phyloP scores from a whole-genome alignment of 2,329 filamentous ascomycete genomes.

The Cryphonectria nitschkei region DNA sequence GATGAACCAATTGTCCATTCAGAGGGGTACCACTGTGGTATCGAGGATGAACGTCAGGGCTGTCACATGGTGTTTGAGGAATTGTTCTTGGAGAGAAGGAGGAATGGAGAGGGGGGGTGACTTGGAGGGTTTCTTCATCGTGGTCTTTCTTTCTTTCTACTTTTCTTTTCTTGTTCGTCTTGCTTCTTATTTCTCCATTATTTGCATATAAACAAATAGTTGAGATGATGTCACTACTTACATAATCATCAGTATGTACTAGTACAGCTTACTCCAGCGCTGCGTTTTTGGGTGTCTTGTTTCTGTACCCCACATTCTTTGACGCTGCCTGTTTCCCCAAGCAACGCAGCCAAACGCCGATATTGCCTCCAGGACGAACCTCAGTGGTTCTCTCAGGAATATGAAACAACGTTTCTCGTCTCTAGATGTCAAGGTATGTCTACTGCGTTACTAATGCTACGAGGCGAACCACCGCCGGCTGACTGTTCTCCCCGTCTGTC shows the following conservation, averaged over 20 bases:
- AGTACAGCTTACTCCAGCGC: too few species aligned
- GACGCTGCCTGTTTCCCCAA: neutral
- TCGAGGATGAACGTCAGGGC: neutral
- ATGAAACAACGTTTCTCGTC: constrained; percentile 85
- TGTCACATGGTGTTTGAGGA: neutral
- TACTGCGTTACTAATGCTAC: neutral
- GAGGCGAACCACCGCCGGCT: neutral
- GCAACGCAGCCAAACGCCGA: neutral
- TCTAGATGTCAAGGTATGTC: constrained; percentile 70
- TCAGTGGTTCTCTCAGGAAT: constrained; percentile 32
- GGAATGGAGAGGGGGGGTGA: too few species aligned
- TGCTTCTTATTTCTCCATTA: neutral
- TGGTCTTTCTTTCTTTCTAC: neutral
- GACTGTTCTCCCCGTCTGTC: neutral
- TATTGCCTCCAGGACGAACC: neutral
- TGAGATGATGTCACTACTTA: neutral
- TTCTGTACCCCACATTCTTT: neutral
- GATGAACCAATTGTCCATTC: neutral
- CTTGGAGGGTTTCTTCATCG: neutral
- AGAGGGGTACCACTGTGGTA: neutral
- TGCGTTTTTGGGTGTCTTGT: too few species aligned
- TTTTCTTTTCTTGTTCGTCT: neutral
- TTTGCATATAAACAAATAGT: neutral
- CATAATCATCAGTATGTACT: neutral
- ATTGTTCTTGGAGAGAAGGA: neutral